A percentile compares a stretch with the other conserved stretches of the same genome.
phyloP scores from a whole-genome alignment of 805 yeast species.

The Yarrowia bubula region DNA sequence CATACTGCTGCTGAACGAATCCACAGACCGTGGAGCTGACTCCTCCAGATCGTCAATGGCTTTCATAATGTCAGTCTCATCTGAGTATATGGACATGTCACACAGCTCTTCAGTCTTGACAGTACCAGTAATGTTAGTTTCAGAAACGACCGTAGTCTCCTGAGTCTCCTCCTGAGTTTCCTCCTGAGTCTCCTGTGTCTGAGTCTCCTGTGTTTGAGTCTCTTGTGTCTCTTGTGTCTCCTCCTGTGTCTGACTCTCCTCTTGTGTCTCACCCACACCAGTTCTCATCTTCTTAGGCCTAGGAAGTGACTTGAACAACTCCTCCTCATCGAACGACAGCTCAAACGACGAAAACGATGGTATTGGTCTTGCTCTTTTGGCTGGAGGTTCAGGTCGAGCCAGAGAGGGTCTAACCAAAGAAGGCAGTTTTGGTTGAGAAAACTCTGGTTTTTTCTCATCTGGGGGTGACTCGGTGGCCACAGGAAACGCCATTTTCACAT shows the following conservation, averaged over 20 bases:
- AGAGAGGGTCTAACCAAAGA: too few relatives aligned
- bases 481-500: too few relatives aligned
- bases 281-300: not conserved
- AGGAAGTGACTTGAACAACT: not conserved
- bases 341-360: slow-evolving; percentile 16
- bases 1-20: not conserved
- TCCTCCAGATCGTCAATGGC: not conserved
- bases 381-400: too few relatives aligned
- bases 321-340: slow-evolving; percentile 4
- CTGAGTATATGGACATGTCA: too few relatives aligned
- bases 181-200: not conserved
- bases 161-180: not conserved
- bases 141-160: not conserved
- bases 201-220: not conserved
- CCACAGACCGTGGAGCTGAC: not conserved
- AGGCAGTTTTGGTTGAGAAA: too few relatives aligned
- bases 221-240: not conserved
- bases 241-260: not conserved
- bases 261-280: not conserved
- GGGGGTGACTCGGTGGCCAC: too few relatives aligned
- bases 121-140: too few relatives aligned
- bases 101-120: too few relatives aligned
- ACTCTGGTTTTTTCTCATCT: too few relatives aligned
- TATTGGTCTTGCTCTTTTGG: not conserved
- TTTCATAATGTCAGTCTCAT: too few relatives aligned